Conservation (phyloP, 495 filamentous ascomycete genomes). For the Podospora didyma region DNA sequence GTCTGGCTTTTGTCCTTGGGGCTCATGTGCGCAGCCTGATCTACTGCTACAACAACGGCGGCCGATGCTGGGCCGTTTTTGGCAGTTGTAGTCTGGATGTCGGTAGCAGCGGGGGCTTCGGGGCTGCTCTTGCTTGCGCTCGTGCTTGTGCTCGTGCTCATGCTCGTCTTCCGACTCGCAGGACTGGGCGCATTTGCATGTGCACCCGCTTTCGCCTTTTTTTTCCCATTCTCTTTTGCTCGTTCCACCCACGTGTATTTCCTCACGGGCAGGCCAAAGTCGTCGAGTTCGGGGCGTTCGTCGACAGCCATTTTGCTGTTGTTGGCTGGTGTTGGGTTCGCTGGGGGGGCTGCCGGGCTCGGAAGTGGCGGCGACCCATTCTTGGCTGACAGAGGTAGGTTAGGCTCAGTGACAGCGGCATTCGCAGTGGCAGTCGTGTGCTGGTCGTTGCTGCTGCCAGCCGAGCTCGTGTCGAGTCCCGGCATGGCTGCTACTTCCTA, state of each 20-base stretch:
- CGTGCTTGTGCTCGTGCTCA: no score
- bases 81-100: not conserved
- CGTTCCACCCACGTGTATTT: conserved; percentile 24
- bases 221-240: not conserved
- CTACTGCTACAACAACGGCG: no score
- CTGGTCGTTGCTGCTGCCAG: conserved; percentile 10
- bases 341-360: not conserved
- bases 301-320: conserved; percentile 25
- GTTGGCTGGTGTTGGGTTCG: not conserved
- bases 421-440: conserved; percentile 6
- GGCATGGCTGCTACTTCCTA: conserved; percentile 17
- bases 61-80: not conserved
- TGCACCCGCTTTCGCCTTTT: not conserved
- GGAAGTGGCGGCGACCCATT: conserved; percentile 5
- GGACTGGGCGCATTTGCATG: not conserved
- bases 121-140: not conserved
- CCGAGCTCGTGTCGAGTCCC: conserved; percentile 19
- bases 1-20: not conserved
- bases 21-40: not conserved
- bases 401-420: not conserved
- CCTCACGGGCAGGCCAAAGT: conserved; percentile 53
- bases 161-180: not conserved
- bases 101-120: not conserved
- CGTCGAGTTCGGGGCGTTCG: conserved; percentile 44
- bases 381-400: no score